Evolutionary conservation across 306 rosid genomes (phyloP), one percentile per base, ranked within the genome.

Genomic region (barrel medic (Medicago truncatula)): DNA sequence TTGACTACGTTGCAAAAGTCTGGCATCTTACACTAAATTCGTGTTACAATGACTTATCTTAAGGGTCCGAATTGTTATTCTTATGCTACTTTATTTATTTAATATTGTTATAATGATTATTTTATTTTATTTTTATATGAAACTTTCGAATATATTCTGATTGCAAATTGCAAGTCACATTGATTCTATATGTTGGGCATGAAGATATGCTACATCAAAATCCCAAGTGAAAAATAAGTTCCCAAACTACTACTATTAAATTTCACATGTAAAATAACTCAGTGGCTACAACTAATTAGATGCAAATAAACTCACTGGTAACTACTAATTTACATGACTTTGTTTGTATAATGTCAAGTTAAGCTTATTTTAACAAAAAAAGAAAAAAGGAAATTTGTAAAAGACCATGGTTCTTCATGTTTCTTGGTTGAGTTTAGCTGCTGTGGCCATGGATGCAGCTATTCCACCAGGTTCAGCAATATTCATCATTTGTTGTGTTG

Each of bases 391-490:
- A 62, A 8, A 25, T 60, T 7, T 34, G 67, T 7, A 60, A 31
- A 62, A n/a, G 5, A 15, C 52, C 15, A 10, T 41, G 23, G 2
- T 17, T 11, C 12, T 46, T 77, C 62, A 69, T 5, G 53, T 58
- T 61, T 34, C 62, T 69, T 59, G 9, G 63, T 77, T 77, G 0
- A 77, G 63, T 7, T 34, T 20, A 20, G 81, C 71, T 58, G 81
- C 76, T 1, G 83, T 60, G 25, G 80, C 83, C 80, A 78, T 67
- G 56, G 86, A 73, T 8, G 77, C 79, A n/a, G 83, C 80, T 60
- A 82, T 83, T 5, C 82, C 80, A 6, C 80, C 80, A 1, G 75
- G 65, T 7, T 69, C 70, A 1, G 74, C 64, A 28, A 7, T 17
- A 7, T 31, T 25, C 39, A 13, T 50, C 18, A 2, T 21, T 7